phyloP scores from a whole-genome alignment of 306 rosid genomes.

The Gleditsia sinensis region DNA sequence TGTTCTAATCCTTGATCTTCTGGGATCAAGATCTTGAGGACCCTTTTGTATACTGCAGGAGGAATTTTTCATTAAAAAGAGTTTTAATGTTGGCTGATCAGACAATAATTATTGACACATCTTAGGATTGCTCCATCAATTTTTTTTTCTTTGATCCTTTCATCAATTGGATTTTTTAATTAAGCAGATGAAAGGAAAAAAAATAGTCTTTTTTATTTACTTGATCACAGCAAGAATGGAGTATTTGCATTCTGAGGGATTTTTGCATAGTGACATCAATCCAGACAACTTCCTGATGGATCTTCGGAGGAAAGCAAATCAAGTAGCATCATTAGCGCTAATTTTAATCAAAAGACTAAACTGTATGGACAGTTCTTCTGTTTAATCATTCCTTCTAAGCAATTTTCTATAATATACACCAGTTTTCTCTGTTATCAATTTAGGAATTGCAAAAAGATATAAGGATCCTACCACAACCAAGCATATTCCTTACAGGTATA shows the following conservation, averaged over 20 bases:
- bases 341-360: slow-evolving; percentile 16
- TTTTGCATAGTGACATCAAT: slow-evolving; percentile 93
- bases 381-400: slow-evolving; percentile 17
- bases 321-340: slow-evolving; percentile 50
- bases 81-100: slow-evolving; percentile 94
- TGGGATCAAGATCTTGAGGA: slow-evolving; percentile 98
- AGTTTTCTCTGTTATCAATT: slow-evolving; percentile 85
- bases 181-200: slow-evolving; percentile 3
- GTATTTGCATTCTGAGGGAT: slow-evolving; percentile 69
- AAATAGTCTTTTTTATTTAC: slow-evolving; percentile 23
- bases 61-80: slow-evolving; percentile 82
- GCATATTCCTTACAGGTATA: slow-evolving; percentile 85
- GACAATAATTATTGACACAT: slow-evolving; percentile 60
- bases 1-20: slow-evolving; percentile 79
- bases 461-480: slow-evolving; percentile 62
- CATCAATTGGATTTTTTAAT: background rate
- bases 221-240: slow-evolving; percentile 62
- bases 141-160: slow-evolving; percentile 9
- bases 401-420: slow-evolving; percentile 25
- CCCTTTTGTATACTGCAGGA: slow-evolving; percentile 85
- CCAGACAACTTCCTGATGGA: slow-evolving; percentile 99
- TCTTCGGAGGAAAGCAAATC: slow-evolving; percentile 85
- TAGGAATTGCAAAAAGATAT: slow-evolving; percentile 83
- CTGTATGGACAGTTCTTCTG: slow-evolving; percentile 16
- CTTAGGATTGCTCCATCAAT: slow-evolving; percentile 17